Evolutionary conservation across 495 filamentous ascomycete species (phyloP).

Genomic region (Penicillium parvum): DNA sequence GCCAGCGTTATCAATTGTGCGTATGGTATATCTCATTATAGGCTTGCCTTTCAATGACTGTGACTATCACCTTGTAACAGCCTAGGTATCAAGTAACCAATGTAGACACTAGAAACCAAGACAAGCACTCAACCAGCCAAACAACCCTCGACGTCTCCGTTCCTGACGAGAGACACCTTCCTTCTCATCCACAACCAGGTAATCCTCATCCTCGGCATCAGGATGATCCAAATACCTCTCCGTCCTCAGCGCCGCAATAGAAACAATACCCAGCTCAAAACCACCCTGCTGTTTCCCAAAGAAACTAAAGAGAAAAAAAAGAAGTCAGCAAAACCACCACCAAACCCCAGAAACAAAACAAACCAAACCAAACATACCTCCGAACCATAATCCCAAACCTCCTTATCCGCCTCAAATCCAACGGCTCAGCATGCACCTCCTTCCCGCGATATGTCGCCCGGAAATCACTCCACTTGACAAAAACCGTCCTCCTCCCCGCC

Average conservation of each 20-base stretch:
- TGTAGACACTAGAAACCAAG: constrained; percentile 8
- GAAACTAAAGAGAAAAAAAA: constrained; percentile 52
- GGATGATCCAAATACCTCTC: constrained; percentile 19
- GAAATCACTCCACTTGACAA: constrained; percentile 58
- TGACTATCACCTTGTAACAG: too few species aligned
- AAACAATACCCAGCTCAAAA: constrained; percentile 55
- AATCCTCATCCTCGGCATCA: constrained; percentile 4
- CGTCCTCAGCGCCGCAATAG: constrained; percentile 41
- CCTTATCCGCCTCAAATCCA: constrained; percentile 57
- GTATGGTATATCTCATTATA: too few species aligned
- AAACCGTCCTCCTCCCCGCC: constrained; percentile 26
- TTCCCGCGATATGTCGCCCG: constrained; percentile 69
- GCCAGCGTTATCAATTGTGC: too few species aligned
- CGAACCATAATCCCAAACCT: constrained; percentile 71
- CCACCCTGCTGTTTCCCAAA: constrained; percentile 70
- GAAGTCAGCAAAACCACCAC: constrained; percentile 3
- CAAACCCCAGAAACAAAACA: not conserved
- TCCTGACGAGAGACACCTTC: not conserved
- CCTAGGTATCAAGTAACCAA: too few species aligned
- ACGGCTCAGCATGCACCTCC: constrained; percentile 47
- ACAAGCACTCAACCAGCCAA: constrained; percentile 14
- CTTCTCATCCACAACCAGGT: constrained; percentile 15
- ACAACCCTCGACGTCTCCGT: constrained; percentile 7
- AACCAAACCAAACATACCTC: constrained; percentile 51
- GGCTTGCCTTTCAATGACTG: too few species aligned